Evolutionary conservation across 2,329 filamentous ascomycete genomes (phyloP), one percentile per base, ranked within the genome.

Genomic region (Cladosporium sp.): DNA sequence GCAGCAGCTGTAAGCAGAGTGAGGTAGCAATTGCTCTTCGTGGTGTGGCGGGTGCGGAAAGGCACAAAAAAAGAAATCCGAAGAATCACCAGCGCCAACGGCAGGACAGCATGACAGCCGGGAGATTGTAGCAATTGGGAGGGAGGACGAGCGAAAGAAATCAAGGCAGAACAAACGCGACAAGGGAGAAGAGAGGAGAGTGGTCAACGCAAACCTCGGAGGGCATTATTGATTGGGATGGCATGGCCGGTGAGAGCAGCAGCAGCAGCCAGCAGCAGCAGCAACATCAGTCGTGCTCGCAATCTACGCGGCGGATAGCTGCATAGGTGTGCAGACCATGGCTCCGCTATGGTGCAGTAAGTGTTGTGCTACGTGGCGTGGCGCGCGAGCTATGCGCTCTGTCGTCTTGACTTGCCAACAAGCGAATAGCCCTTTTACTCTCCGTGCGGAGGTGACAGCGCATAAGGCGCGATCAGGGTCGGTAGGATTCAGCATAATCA

Each of bases 351-450:
- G 49, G 51, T 53, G 46, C 41, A 20, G 33, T 25, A 25, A 18
- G 15, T 35, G 27, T 18, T 39, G 50, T 55, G 46, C 50, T 43
- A 55, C 53, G 53, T 55, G 41, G 36, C 41, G 43, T 47, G 43
- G 43, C 43, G 25, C 38, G 43, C 43, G 25, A 30, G 35, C n/a
- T 25, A n/a, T n/a, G 32, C 32, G 8, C 32, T 13, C 32, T 15
- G 32, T 15, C 32, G 32, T 33, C 32, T 13, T n/a, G n/a, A n/a
- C n/a, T n/a, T n/a, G n/a, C n/a, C n/a, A n/a, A n/a, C n/a, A n/a
- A n/a, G n/a, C n/a, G n/a, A n/a, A n/a, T n/a, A n/a, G n/a, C n/a
- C n/a, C n/a, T n/a, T n/a, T n/a, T n/a, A n/a, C n/a, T n/a, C n/a
- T 11, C 15, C 35, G 35, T 38, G 38, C 43, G 33, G 33, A 39